Percentiles rank a stretch among this genome's conserved stretches.
These are phyloP conservation scores for Epichloe elymi DNA, from an alignment of 2,329 filamentous ascomycete species.

Conservation along the genomic window DNA sequence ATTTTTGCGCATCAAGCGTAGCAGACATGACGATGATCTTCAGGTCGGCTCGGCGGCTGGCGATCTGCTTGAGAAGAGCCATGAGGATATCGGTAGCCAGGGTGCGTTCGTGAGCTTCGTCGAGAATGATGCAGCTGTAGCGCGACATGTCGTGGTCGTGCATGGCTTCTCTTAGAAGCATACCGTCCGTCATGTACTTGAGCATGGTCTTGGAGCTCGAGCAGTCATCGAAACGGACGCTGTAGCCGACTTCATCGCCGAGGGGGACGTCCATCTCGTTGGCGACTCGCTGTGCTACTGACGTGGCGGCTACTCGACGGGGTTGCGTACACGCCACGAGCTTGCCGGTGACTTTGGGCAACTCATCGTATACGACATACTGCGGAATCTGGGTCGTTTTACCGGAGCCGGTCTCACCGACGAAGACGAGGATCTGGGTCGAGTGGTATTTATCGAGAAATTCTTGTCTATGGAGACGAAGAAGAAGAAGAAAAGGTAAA, in stretches of 20 bases:
- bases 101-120: conserved; percentile 96
- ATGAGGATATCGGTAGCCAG: conserved; percentile 95
- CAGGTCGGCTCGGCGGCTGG: conserved; percentile 68
- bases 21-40: conserved; percentile 99
- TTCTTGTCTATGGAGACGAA: conserved; percentile 50
- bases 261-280: conserved; percentile 90
- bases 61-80: conserved; percentile 87
- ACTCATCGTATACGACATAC: conserved; percentile 93
- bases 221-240: conserved; percentile 95
- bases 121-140: conserved; percentile 96
- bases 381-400: conserved; percentile 99
- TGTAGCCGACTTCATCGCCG: conserved; percentile 94
- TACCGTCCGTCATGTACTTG: conserved; percentile 99
- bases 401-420: conserved; percentile 97
- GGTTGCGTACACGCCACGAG: conserved; percentile 96
- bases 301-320: conserved; percentile 96
- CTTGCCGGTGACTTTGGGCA: conserved; percentile 74
- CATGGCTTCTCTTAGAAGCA: conserved; percentile 93
- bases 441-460: conserved; percentile 89
- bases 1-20: conserved; percentile 93
- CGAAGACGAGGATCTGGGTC: conserved; percentile 92
- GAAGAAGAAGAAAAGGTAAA: background rate
- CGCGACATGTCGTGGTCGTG: conserved; percentile 83
- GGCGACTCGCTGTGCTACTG: conserved; percentile 92
- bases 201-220: conserved; percentile 79